Percentiles rank a stretch among this genome's conserved stretches.
These are phyloP conservation scores for Friedmanniomyces endolithicus DNA, from an alignment of 495 filamentous ascomycete species.

Conservation along the genomic window DNA sequence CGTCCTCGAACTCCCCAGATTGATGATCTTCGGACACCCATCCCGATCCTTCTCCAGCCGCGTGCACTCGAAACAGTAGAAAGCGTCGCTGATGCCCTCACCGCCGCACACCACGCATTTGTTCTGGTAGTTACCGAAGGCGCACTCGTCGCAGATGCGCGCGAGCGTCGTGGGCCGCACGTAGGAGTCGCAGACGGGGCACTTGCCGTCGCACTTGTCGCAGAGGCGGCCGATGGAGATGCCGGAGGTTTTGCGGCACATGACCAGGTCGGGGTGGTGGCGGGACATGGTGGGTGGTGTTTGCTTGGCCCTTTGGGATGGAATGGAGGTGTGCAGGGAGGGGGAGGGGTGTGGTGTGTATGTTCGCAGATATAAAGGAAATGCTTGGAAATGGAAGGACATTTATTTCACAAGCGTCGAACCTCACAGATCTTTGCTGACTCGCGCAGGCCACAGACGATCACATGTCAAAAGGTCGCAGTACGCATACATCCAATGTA, in stretches of 20 bases:
- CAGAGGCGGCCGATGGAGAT: constrained; percentile 98
- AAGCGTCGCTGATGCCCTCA: constrained; percentile 97
- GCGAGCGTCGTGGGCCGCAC: constrained; percentile 94
- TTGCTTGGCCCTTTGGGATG: neutral
- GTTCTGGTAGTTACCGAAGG: constrained; percentile 99
- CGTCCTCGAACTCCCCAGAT: constrained; percentile 85
- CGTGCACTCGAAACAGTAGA: constrained; percentile 99
- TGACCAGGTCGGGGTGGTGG: constrained; percentile 81
- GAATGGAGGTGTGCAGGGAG: neutral
- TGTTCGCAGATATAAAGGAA: neutral
- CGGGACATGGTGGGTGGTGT: constrained; percentile 48
- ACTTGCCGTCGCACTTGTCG: constrained; percentile 99
- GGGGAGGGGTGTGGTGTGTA: neutral
- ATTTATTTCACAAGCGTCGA: no score
- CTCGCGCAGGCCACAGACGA: no score
- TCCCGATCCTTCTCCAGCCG: constrained; percentile 94
- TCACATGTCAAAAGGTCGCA: no score
- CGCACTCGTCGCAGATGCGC: constrained; percentile 97
- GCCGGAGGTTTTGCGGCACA: constrained; percentile 98
- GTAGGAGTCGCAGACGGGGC: constrained; percentile 96
- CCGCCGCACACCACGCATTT: constrained; percentile 98
- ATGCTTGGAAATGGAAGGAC: neutral
- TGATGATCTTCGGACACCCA: constrained; percentile 99
- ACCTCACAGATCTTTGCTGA: no score
- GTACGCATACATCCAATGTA: no score